These are phyloP conservation scores for Ganoderma multipileum DNA, from an alignment of 1,284 basidiomycete species.

Conservation along the genomic window DNA sequence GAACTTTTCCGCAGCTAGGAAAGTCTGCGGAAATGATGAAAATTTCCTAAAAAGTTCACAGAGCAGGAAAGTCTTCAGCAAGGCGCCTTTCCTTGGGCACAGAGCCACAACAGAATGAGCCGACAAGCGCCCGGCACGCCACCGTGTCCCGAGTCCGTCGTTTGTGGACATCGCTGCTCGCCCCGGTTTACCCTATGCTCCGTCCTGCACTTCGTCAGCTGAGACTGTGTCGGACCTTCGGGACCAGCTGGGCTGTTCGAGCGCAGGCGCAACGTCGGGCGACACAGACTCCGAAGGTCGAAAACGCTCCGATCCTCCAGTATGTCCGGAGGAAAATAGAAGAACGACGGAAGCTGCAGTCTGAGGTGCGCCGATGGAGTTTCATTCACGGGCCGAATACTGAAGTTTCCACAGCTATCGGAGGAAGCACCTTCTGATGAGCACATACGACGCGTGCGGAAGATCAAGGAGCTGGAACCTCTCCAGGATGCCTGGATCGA, in stretches of 20 bases:
- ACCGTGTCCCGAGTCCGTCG: background rate
- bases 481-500: slow-evolving; percentile 57
- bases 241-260: slow-evolving; percentile 5
- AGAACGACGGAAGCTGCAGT: slow-evolving; percentile 36
- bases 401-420: slow-evolving; percentile 35
- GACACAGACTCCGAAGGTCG: slow-evolving; percentile 4
- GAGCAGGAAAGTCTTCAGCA: too few relatives aligned
- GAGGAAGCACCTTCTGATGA: slow-evolving; percentile 42
- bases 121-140: background rate
- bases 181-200: slow-evolving; percentile 18
- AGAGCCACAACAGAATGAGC: too few relatives aligned
- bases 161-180: slow-evolving; percentile 6
- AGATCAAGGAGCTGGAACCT: slow-evolving; percentile 59
- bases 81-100: too few relatives aligned
- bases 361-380: slow-evolving; percentile 28
- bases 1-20: too few relatives aligned
- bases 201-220: slow-evolving; percentile 13
- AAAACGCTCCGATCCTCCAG: slow-evolving; percentile 37
- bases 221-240: slow-evolving; percentile 11
- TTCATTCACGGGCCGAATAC: background rate
- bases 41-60: too few relatives aligned
- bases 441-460: slow-evolving; percentile 51
- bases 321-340: slow-evolving; percentile 36
- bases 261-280: slow-evolving; percentile 20
- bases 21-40: too few relatives aligned